Percentiles rank a stretch among this genome's conserved stretches.
Evolutionary conservation across 2,329 filamentous ascomycete species (phyloP).

Genomic region (Alternaria infectoria): DNA sequence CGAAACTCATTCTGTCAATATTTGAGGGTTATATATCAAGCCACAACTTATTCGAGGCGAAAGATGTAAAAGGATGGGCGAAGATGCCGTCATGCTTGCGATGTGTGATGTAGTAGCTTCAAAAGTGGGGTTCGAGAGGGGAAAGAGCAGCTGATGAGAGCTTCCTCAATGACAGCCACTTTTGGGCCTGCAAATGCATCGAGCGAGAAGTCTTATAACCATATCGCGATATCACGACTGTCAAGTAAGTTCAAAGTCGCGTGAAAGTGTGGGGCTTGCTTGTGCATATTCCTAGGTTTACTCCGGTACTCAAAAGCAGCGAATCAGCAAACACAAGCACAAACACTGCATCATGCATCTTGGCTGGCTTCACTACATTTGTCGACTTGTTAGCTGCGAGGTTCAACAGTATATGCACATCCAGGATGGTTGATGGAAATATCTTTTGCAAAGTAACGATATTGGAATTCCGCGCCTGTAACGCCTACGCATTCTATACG

Average conservation of each 20-base stretch:
- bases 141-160: neutral
- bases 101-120: neutral
- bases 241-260: neutral
- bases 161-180: neutral
- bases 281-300: neutral
- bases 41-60: neutral
- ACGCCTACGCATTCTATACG: neutral
- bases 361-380: neutral
- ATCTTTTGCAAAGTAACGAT: neutral
- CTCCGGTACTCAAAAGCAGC: neutral
- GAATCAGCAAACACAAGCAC: neutral
- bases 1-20: slow-evolving; percentile 31
- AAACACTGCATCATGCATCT: neutral
- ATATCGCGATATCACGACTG: neutral
- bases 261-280: neutral
- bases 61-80: neutral
- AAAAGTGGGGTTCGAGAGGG: slow-evolving; percentile 13
- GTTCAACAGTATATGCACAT: neutral
- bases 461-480: neutral
- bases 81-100: neutral
- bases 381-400: neutral
- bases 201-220: neutral
- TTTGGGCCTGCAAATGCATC: neutral
- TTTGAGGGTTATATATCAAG: neutral
- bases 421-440: neutral